A percentile compares a stretch with the other conserved stretches of the same genome.
These are phyloP conservation scores for Boletus rex-veris DNA, from an alignment of 768 basidiomycete genomes.

Conservation along the genomic window DNA sequence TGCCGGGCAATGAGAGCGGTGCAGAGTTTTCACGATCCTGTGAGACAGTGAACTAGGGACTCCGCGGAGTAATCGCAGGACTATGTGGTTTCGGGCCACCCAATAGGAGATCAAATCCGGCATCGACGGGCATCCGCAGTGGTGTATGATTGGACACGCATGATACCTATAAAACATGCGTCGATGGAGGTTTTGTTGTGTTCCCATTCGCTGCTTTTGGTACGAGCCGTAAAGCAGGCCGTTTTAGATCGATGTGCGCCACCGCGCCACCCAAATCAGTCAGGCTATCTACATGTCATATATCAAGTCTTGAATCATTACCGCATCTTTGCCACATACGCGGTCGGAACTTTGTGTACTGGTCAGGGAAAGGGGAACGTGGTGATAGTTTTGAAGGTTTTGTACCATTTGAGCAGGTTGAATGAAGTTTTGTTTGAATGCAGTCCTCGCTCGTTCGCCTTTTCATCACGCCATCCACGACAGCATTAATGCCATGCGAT, in stretches of 20 bases:
- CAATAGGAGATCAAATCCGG: constrained; percentile 18
- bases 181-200: constrained; percentile 8
- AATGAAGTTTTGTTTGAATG: constrained; percentile 9
- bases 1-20: constrained; percentile 7
- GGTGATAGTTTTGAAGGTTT: constrained; percentile 1
- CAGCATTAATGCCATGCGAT: background rate
- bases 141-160: constrained; percentile 11
- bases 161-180: constrained; percentile 21
- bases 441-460: constrained; percentile 4
- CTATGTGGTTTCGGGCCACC: constrained; percentile 13
- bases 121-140: constrained; percentile 24
- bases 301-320: constrained; percentile 19
- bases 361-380: constrained; percentile 21
- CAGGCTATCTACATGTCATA: background rate
- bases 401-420: constrained; percentile 10
- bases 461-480: background rate
- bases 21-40: constrained; percentile 2
- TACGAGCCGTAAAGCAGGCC: constrained; percentile 10
- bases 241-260: constrained; percentile 16
- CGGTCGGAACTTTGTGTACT: constrained; percentile 18
- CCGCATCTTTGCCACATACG: constrained; percentile 16
- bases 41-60: constrained; percentile 5
- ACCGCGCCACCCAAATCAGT: constrained; percentile 8
- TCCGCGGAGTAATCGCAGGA: constrained; percentile 25
- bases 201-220: constrained; percentile 9